Evolutionary conservation across 345 rosid species (phyloP).

Genomic region (Pelargonium nanum): DNA sequence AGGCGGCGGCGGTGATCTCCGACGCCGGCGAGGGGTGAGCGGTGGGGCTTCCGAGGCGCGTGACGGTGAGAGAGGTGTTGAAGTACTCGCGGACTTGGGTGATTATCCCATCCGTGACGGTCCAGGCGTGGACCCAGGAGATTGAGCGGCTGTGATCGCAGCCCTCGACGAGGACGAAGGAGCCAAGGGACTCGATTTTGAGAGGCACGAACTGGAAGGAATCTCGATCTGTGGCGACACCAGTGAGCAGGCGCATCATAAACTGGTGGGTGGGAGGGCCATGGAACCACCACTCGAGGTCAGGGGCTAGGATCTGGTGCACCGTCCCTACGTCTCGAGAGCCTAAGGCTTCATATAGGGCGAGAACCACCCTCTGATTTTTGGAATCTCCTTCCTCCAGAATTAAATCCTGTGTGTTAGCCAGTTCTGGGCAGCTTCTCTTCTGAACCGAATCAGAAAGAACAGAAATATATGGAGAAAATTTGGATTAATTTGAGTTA

Average conservation of each 20-base stretch:
- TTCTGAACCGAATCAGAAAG: neutral
- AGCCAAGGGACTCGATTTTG: constrained; percentile 42
- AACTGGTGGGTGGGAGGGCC: constrained; percentile 97
- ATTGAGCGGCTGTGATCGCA: constrained; percentile 44
- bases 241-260: constrained; percentile 94
- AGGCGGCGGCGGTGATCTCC: constrained; percentile 28
- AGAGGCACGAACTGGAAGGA: constrained; percentile 44
- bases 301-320: constrained; percentile 63
- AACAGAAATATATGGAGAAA: neutral
- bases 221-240: constrained; percentile 22
- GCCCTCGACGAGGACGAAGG: constrained; percentile 76
- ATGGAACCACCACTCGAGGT: constrained; percentile 99
- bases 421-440: constrained; percentile 46
- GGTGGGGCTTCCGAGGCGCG: constrained; percentile 42
- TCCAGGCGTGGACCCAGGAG: constrained; percentile 98
- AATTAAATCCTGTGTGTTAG: constrained; percentile 31
- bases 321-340: constrained; percentile 69
- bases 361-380: constrained; percentile 76
- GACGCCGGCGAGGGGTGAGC: constrained; percentile 16
- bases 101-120: constrained; percentile 82
- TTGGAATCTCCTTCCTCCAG: constrained; percentile 46
- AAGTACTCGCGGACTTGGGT: constrained; percentile 89
- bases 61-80: constrained; percentile 85
- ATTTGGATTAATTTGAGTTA: neutral
- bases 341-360: constrained; percentile 75